Evolutionary conservation across 1,139 yeast genomes (phyloP).

Genomic region (Pichia sp.): DNA sequence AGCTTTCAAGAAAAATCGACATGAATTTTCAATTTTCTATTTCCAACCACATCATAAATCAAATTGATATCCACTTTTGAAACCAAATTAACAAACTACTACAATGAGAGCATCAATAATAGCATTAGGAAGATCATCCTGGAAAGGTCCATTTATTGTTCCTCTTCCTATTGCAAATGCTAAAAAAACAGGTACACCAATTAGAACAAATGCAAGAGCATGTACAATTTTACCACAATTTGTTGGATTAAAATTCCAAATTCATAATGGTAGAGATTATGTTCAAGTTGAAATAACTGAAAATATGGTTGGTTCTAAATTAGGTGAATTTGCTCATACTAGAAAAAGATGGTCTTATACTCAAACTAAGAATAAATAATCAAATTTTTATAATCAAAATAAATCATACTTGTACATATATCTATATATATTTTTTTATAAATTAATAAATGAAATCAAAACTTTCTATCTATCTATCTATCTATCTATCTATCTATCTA

Average conservation of each 20-base stretch:
- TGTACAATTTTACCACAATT: conserved; percentile 94
- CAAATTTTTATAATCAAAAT: background rate
- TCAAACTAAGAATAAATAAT: conserved; percentile 52
- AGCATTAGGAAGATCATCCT: conserved; percentile 63
- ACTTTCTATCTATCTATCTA: background rate
- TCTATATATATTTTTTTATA: background rate
- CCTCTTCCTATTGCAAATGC: conserved; percentile 91
- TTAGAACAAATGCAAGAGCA: conserved; percentile 88
- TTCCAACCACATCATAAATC: too few species aligned
- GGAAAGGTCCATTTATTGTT: conserved; percentile 92
- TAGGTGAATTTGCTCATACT: conserved; percentile 94
- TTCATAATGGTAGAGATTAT: conserved; percentile 93
- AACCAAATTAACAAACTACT: background rate
- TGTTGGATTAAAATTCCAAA: conserved; percentile 88
- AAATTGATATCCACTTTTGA: too few species aligned
- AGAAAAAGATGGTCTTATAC: conserved; percentile 82
- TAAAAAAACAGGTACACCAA: conserved; percentile 69
- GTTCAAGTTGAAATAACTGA: conserved; percentile 83
- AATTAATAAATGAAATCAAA: background rate
- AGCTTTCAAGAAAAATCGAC: background rate
- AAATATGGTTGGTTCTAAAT: conserved; percentile 95
- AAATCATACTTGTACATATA: conserved; percentile 13
- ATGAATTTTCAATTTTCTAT: background rate
- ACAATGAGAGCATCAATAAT: conserved; percentile 54
- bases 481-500: too few species aligned